Evolutionary conservation across 441 rosid species (phyloP), one percentile per base, ranked within the genome.

Genomic region (Populus hybrid): DNA sequence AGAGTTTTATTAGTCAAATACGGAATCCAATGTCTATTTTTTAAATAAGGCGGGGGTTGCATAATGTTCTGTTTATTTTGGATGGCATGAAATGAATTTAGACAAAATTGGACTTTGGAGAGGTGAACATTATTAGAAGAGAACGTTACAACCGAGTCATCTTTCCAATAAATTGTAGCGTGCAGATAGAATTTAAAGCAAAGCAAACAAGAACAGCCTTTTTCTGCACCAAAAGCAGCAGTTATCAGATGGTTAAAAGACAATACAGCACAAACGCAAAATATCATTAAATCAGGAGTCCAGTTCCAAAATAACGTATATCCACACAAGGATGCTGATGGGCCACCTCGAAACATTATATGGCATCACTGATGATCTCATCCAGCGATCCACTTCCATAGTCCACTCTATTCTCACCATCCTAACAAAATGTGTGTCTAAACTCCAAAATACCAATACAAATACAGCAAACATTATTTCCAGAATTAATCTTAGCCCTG

Each of bases 1-100:
- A 76, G 68, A 69, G 67, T 69, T 77, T 53, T 69, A 73, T 72
- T 68, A n/a, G 24, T 53, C 50, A 53, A 42, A 72, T 28, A 45
- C 35, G 12, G 24, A 29, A 35, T 56, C 18, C 24, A 42, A n/a
- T 29, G 12, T 7, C 68, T 23, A 6, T 69, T 9, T 4, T 61
- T 56, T 26, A 71, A 26, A 63, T 5, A 24, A 3, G 28, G 33
- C 28, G 2, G 18, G 2, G 18, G 16, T 64, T 7, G 68, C 68
- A 23, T 26, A 50, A 50, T 50, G n/a, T 50, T 50, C n/a, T 53
- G n/a, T 53, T 18, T 53, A 53, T 16, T 16, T 35, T 53, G 61
- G 8, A 53, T 53, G 21, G 61, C 61, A 53, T 53, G 61, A 53
- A 18, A 53, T 18, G 61, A 53, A 53, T 6, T 29, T 29, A 3